Evolutionary conservation across 78 protist species (phyloP), one percentile per base, ranked within the genome.

Genomic region (Dictyostelium intermedium): DNA sequence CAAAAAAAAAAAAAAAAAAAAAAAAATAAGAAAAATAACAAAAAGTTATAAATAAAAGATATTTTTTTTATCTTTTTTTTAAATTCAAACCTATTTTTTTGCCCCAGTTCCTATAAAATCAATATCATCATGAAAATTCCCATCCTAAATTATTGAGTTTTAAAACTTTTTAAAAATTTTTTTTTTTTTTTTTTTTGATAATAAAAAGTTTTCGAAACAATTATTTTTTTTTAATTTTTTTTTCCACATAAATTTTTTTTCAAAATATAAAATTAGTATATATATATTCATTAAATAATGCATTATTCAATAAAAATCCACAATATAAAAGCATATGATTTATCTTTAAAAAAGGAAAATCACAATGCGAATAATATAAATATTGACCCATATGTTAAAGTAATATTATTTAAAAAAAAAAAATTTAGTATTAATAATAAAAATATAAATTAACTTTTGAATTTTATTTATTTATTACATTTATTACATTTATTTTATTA

Each of bases 301-400:
- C 73, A 73, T 14, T 73, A 34, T 73, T 35, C 45, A 34, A 16
- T 73, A 27, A 30, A 35, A 60, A 43, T 87, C 25, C 27, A 37
- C 43, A 89, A 89, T 69, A 70, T 89, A 34, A 89, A 80, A n/a
- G 80, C 74, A 4, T 37, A 27, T 34, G 84, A 80, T 69, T 89
- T 89, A 80, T 45, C 69, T 23, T 61, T 86, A 37, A 86, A 86
- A 34, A 86, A 74, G n/a, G 84, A 86, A 41, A 39, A 70, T 32
- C 69, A 39, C 30, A 9, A 41, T 10, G n/a, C 84, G 25, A 41
- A 70, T 70, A 70, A 70, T 70, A 76, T 34, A 76, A 76, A 76
- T 76, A 76, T 89, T 23, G 93, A 89, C 50, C 87, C 93, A 30
- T 78, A 80, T 69, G 86, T 80, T 41, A 89, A 89, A 73, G 93